Conservation (phyloP, 305 asterid genomes). For the Fraxinus baroniana region DNA sequence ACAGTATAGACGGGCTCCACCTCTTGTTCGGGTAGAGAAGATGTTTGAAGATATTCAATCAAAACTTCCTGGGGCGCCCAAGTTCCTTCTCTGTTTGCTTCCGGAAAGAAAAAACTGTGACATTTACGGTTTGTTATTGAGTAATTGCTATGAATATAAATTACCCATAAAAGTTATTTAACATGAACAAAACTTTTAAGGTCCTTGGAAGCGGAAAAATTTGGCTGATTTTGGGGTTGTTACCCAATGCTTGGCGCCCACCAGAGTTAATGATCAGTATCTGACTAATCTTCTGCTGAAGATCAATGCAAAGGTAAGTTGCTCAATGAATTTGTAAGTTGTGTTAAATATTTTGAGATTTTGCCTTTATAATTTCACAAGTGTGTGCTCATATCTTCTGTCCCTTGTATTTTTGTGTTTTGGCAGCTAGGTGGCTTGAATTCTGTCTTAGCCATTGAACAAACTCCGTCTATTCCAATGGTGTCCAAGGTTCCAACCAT, state of each 20-base stretch:
- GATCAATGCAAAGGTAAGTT: constrained; percentile 81
- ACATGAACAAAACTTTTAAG: constrained; percentile 32
- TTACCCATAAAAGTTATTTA: background rate
- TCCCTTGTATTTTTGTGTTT: background rate
- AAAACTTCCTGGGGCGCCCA: constrained; percentile 54
- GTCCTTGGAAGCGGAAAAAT: constrained; percentile 87
- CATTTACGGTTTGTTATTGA: constrained; percentile 47
- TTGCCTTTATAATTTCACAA: background rate
- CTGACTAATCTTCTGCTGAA: constrained; percentile 75
- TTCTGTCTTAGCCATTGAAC: constrained; percentile 61
- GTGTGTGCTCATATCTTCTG: background rate
- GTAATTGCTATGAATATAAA: background rate
- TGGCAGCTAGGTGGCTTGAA: constrained; percentile 92
- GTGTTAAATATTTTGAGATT: background rate
- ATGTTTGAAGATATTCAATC: constrained; percentile 52
- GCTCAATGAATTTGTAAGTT: background rate
- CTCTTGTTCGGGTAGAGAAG: constrained; percentile 58
- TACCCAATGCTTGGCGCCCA: constrained; percentile 82
- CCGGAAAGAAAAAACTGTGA: constrained; percentile 57
- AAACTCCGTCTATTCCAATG: constrained; percentile 52
- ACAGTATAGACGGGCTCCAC: constrained; percentile 56
- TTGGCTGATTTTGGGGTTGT: constrained; percentile 80
- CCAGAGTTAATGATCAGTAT: constrained; percentile 71
- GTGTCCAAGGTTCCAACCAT: constrained; percentile 71
- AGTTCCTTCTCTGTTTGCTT: constrained; percentile 68